These are phyloP conservation scores for Moesziomyces aphidis DNA, from an alignment of 1,284 basidiomycete genomes.

Conservation along the genomic window DNA sequence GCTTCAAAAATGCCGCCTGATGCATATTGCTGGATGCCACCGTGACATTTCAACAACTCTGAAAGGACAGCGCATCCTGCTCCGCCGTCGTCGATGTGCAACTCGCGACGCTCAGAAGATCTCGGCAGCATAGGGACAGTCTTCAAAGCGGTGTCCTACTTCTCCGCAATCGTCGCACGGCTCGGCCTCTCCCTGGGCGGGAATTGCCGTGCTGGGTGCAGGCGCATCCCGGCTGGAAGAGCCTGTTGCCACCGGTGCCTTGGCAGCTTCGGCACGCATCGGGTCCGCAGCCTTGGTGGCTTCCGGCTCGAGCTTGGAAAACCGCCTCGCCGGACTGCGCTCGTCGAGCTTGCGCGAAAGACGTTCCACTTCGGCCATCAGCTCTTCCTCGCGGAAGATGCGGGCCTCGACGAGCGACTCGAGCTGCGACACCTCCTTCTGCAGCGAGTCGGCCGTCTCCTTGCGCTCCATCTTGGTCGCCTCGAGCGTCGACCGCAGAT, in stretches of 20 bases:
- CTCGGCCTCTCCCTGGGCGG: constrained; percentile 28
- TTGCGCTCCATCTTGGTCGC: constrained; percentile 62
- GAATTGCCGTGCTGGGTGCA: constrained; percentile 1
- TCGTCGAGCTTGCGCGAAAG: constrained; percentile 35
- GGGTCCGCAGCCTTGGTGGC: background rate
- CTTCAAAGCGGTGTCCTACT: constrained; percentile 50
- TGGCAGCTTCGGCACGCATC: too few species aligned
- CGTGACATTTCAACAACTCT: background rate
- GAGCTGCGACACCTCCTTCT: constrained; percentile 59
- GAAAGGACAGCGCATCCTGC: too few species aligned
- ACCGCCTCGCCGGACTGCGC: constrained; percentile 12
- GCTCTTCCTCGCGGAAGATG: constrained; percentile 60
- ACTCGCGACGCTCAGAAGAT: constrained; percentile 32
- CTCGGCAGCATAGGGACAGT: constrained; percentile 55
- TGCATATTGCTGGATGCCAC: background rate
- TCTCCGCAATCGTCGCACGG: constrained; percentile 57
- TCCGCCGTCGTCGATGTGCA: too few species aligned
- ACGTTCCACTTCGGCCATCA: constrained; percentile 53
- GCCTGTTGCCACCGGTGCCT: background rate
- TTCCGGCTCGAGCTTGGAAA: constrained; percentile 1
- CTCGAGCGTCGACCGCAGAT: constrained; percentile 59
- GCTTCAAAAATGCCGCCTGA: background rate
- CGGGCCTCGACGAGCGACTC: constrained; percentile 61
- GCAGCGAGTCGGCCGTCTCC: constrained; percentile 40
- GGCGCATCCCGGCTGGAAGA: constrained; percentile 1